Percentiles rank a stretch among this genome's conserved stretches.
phyloP scores from a whole-genome alignment of 495 filamentous ascomycete genomes.

The Aspergillus nidulans region DNA sequence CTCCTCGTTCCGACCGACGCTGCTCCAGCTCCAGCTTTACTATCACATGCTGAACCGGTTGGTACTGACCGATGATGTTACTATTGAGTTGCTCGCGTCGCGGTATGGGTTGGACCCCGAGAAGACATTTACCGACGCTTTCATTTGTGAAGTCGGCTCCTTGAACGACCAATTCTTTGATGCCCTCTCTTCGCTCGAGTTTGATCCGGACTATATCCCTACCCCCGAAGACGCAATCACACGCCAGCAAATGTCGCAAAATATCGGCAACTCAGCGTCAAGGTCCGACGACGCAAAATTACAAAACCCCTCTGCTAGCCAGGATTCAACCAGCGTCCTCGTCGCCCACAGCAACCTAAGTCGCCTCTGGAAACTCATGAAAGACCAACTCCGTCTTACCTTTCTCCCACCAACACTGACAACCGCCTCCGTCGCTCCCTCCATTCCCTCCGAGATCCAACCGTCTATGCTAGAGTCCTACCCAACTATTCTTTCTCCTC shows the following conservation, averaged over 20 bases:
- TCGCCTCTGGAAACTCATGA: conserved; percentile 65
- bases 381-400: conserved; percentile 56
- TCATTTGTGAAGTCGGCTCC: conserved; percentile 71
- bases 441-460: conserved; percentile 49
- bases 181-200: conserved; percentile 28
- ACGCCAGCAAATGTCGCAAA: neutral
- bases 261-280: neutral
- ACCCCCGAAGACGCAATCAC: conserved; percentile 26
- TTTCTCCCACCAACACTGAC: conserved; percentile 41
- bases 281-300: neutral
- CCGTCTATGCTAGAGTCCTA: conserved; percentile 55
- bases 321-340: conserved; percentile 52
- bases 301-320: conserved; percentile 22
- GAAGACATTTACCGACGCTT: conserved; percentile 66
- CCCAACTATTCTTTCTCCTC: conserved; percentile 39
- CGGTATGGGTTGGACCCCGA: conserved; percentile 65
- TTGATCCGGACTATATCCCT: conserved; percentile 26
- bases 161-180: conserved; percentile 59
- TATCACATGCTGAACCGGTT: conserved; percentile 77
- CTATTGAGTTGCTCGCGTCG: conserved; percentile 59
- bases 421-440: conserved; percentile 30
- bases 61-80: conserved; percentile 61
- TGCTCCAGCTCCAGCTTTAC: conserved; percentile 87
- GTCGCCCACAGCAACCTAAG: conserved; percentile 55
- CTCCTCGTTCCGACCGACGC: conserved; percentile 67